These are phyloP conservation scores for Anethum foeniculum DNA, from an alignment of 140 eudicot species.

Conservation along the genomic window DNA sequence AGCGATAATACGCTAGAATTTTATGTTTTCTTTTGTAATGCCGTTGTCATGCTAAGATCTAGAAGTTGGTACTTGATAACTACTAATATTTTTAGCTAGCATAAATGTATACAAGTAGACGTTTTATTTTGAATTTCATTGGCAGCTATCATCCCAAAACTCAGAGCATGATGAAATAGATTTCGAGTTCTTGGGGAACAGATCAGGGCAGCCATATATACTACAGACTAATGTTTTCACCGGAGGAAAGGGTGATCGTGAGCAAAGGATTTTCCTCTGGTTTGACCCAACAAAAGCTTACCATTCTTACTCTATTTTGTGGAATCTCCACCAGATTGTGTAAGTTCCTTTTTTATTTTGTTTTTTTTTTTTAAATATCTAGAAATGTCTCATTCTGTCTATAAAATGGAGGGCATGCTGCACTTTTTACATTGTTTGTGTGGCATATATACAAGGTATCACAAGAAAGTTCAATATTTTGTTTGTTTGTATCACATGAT, in stretches of 20 bases:
- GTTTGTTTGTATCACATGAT: background rate
- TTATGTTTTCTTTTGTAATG: background rate
- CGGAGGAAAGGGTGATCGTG: constrained; percentile 66
- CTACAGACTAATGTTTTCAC: constrained; percentile 65
- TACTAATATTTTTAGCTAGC: background rate
- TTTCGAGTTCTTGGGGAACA: constrained; percentile 66
- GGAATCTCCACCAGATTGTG: constrained; percentile 71
- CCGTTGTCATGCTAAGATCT: background rate
- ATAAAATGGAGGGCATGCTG: background rate
- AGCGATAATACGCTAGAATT: background rate
- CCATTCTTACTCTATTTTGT: constrained; percentile 55
- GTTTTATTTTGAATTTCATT: background rate
- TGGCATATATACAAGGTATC: background rate
- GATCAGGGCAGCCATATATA: constrained; percentile 66
- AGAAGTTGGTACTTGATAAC: background rate
- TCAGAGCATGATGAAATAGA: constrained; percentile 65
- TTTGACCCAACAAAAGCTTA: constrained; percentile 58
- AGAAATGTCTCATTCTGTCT: background rate
- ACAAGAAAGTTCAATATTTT: background rate
- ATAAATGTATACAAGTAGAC: no score
- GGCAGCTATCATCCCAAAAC: constrained; percentile 57
- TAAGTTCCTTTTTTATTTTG: constrained; percentile 11
- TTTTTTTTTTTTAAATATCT: background rate
- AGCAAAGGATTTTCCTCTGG: constrained; percentile 63
- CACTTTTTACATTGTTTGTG: background rate